Conservation (phyloP, 148 eudicot genomes). For the Rhododendron williamsianum region DNA sequence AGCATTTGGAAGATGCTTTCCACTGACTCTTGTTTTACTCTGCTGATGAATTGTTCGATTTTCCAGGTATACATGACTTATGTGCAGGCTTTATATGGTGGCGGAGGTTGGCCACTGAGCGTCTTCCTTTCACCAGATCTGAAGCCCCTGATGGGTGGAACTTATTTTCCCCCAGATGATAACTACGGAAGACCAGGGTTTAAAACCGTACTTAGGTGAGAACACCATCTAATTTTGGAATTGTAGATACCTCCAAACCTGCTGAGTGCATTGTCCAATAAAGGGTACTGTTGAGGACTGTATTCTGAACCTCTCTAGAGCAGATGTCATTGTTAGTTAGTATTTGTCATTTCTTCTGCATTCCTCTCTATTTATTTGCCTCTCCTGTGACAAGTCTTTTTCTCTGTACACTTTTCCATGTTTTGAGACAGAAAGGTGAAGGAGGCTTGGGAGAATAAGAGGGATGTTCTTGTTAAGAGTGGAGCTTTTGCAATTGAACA, state of each 20-base stretch:
- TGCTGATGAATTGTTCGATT: background rate
- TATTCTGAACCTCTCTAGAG: background rate
- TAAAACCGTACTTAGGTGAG: constrained; percentile 84
- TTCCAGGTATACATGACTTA: constrained; percentile 94
- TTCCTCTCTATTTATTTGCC: background rate
- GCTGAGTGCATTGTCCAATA: background rate
- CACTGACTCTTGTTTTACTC: background rate
- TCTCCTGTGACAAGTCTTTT: background rate
- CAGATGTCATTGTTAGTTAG: background rate
- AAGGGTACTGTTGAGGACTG: background rate
- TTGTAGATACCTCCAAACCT: background rate
- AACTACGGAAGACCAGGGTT: constrained; percentile 90
- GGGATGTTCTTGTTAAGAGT: constrained; percentile 63
- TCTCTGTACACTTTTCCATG: background rate
- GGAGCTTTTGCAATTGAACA: constrained; percentile 92
- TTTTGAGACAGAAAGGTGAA: constrained; percentile 65
- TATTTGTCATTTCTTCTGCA: constrained; percentile 1
- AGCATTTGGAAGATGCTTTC: background rate
- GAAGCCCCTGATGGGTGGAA: constrained; percentile 97
- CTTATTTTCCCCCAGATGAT: constrained; percentile 95
- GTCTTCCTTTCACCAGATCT: constrained; percentile 91
- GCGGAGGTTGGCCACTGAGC: constrained; percentile 97
- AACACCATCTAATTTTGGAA: background rate
- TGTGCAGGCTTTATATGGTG: constrained; percentile 90
- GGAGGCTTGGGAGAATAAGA: constrained; percentile 86